phyloP scores from a whole-genome alignment of 1,139 yeast species.

The Yamadazyma sp. region DNA sequence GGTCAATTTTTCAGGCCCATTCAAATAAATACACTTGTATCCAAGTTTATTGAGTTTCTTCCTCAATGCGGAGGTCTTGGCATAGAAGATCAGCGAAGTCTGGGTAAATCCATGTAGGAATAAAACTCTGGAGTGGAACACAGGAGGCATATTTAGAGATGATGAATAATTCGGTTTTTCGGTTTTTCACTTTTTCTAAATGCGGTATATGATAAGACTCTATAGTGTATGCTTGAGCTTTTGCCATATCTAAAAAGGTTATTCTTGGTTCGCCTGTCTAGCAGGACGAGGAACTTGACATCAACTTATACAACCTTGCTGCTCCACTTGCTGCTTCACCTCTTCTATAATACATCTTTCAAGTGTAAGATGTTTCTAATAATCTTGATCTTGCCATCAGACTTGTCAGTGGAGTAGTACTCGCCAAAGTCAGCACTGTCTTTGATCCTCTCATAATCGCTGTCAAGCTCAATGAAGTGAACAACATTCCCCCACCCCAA shows the following conservation, averaged over 20 bases:
- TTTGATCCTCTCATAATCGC: constrained; percentile 35
- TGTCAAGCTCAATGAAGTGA: constrained; percentile 57
- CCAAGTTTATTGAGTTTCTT: constrained; percentile 35
- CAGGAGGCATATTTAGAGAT: constrained; percentile 2
- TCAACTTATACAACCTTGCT: too few relatives aligned
- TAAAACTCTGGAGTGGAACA: constrained; percentile 30
- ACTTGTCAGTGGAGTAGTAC: constrained; percentile 31
- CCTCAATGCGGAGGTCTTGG: constrained; percentile 47
- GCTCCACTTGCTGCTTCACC: too few relatives aligned
- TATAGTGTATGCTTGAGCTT: too few relatives aligned
- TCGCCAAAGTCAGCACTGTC: constrained; percentile 30
- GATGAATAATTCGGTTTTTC: neutral
- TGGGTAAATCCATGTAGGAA: constrained; percentile 50
- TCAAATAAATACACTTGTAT: constrained; percentile 70
- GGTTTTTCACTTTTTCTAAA: neutral
- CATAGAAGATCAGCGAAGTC: constrained; percentile 43
- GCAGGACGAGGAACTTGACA: too few relatives aligned
- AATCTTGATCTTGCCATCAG: constrained; percentile 33
- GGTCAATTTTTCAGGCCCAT: constrained; percentile 68
- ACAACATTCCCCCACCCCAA: constrained; percentile 54
- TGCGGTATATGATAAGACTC: neutral
- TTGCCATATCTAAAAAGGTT: too few relatives aligned
- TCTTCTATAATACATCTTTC: constrained; percentile 5
- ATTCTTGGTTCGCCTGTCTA: too few relatives aligned
- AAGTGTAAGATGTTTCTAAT: constrained; percentile 33